A percentile compares a stretch with the other conserved stretches of the same genome.
Evolutionary conservation across 140 eudicot species (phyloP).

Genomic region (Stevia rebaudiana): DNA sequence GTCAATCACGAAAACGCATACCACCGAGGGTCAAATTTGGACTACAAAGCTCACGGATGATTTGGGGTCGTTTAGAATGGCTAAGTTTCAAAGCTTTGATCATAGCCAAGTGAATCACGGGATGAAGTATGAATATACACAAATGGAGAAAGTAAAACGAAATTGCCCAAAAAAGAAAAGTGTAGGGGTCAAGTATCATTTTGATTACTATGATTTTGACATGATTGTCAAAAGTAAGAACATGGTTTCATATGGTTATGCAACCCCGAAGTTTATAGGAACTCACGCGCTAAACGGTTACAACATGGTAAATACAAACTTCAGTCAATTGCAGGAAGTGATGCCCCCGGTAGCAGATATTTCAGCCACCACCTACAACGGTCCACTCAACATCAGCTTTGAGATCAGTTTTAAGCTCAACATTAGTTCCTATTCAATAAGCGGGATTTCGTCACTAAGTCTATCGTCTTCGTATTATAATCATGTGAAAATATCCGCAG

Average conservation of each 20-base stretch:
- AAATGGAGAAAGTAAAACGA: constrained; percentile 30
- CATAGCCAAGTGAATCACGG: constrained; percentile 19
- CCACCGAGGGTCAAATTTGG: constrained; percentile 53
- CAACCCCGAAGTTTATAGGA: constrained; percentile 35
- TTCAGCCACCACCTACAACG: background rate
- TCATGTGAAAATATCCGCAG: constrained; percentile 38
- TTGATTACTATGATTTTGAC: constrained; percentile 31
- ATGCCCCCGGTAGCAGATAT: background rate
- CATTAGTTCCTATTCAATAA: background rate
- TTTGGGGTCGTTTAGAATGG: constrained; percentile 26
- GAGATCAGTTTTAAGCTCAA: constrained; percentile 22
- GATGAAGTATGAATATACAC: constrained; percentile 45
- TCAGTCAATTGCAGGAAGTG: background rate
- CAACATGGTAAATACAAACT: no score
- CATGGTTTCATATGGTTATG: constrained; percentile 37
- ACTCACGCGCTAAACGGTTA: background rate
- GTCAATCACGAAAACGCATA: constrained; percentile 37
- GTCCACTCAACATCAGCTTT: constrained; percentile 40
- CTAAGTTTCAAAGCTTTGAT: constrained; percentile 33
- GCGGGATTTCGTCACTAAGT: constrained; percentile 26
- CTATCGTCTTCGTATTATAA: constrained; percentile 1
- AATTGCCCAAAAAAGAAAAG: constrained; percentile 23
- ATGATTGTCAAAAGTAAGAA: constrained; percentile 27
- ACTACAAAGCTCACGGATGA: constrained; percentile 30
- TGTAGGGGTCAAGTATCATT: constrained; percentile 28